A percentile compares a stretch with the other conserved stretches of the same genome.
Conservation (phyloP, 2,329 filamentous ascomycete species). For the Fusarium gaditjirri region DNA sequence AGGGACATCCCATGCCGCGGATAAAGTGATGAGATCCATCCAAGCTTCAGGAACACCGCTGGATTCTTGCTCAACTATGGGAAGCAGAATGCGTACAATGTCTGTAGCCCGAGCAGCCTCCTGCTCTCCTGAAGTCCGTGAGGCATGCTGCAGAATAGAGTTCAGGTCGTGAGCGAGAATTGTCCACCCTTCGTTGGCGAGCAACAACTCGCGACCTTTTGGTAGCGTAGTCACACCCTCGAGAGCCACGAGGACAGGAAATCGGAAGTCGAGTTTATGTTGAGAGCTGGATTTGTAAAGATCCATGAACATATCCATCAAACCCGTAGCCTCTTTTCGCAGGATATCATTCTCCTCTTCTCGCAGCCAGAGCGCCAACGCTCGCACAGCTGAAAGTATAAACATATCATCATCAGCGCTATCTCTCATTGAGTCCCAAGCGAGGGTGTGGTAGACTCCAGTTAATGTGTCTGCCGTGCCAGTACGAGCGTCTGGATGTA, state of each 20-base stretch:
- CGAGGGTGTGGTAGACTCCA: conserved; percentile 60
- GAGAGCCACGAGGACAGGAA: conserved; percentile 67
- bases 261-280: conserved; percentile 62
- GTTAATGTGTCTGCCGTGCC: conserved; percentile 56
- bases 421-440: conserved; percentile 67
- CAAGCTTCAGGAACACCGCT: conserved; percentile 62
- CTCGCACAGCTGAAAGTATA: conserved; percentile 66
- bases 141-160: conserved; percentile 52
- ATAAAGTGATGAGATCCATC: conserved; percentile 64
- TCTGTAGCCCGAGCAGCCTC: conserved; percentile 62
- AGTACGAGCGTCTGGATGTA: conserved; percentile 66
- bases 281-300: conserved; percentile 60
- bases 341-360: conserved; percentile 73
- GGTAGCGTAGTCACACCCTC: conserved; percentile 65
- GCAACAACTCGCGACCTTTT: conserved; percentile 59
- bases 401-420: conserved; percentile 65
- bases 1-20: conserved; percentile 60
- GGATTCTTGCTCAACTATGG: conserved; percentile 60
- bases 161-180: conserved; percentile 62
- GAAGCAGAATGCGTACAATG: conserved; percentile 65
- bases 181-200: conserved; percentile 64
- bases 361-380: conserved; percentile 73
- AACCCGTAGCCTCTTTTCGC: conserved; percentile 65
- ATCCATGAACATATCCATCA: conserved; percentile 72
- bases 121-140: conserved; percentile 38